A percentile compares a stretch with the other conserved stretches of the same genome.
Conservation (phyloP, 495 filamentous ascomycete species). For the Lepidopterella palustris region DNA sequence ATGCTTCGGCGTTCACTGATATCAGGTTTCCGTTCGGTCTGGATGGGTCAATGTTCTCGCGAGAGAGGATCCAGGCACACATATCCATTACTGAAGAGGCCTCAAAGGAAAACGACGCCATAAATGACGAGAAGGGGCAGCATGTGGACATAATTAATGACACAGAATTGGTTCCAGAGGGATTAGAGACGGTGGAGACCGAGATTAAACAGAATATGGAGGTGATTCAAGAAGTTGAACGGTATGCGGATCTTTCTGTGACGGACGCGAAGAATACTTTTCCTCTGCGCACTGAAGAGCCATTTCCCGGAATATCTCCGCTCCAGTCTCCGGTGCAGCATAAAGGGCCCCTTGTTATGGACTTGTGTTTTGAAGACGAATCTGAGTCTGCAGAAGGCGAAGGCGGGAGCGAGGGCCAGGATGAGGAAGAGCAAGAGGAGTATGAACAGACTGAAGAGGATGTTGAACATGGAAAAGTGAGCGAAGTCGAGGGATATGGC, state of each 20-base stretch:
- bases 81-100: neutral
- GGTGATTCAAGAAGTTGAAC: neutral
- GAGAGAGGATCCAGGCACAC: neutral
- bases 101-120: too few species aligned
- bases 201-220: neutral
- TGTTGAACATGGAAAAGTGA: neutral
- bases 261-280: neutral
- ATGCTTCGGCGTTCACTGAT: constrained; percentile 25
- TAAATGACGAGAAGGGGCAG: too few species aligned
- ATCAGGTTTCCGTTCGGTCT: constrained; percentile 25
- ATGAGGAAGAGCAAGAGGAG: too few species aligned
- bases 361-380: constrained; percentile 18
- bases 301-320: neutral
- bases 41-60: constrained; percentile 18
- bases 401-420: neutral
- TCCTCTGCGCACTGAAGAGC: neutral
- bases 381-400: constrained; percentile 1
- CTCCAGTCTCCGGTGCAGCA: neutral
- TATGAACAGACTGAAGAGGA: neutral
- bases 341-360: constrained; percentile 6
- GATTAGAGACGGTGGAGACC: neutral
- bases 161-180: too few species aligned
- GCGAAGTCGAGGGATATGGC: neutral
- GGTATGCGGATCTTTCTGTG: neutral
- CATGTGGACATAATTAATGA: too few species aligned